Percentiles rank a stretch among this genome's conserved stretches.
Conservation (phyloP, 345 rosid species). For the Linum usitatissimum region DNA sequence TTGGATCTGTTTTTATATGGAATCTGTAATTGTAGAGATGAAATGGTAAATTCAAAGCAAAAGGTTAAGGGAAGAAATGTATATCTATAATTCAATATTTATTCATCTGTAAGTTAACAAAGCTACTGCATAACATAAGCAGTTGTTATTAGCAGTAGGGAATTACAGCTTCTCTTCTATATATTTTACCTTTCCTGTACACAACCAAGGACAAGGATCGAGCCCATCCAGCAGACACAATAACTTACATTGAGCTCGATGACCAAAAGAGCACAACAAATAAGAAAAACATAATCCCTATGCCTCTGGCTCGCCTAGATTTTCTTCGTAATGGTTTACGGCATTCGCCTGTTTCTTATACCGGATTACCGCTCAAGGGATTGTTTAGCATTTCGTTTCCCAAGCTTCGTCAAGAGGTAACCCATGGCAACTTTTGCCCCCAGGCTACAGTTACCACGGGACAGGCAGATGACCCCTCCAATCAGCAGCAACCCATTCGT, state of each 20-base stretch:
- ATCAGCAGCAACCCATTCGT: constrained; percentile 57
- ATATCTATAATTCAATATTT: too few species aligned
- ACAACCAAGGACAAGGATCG: background rate
- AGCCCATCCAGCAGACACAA: background rate
- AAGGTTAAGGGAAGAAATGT: background rate
- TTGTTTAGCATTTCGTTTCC: constrained; percentile 30
- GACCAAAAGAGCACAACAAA: background rate
- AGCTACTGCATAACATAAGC: background rate
- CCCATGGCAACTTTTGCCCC: constrained; percentile 84
- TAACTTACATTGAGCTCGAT: too few species aligned
- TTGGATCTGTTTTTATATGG: too few species aligned
- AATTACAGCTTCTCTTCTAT: background rate
- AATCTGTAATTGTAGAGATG: too few species aligned
- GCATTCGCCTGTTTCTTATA: too few species aligned
- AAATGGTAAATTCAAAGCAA: background rate
- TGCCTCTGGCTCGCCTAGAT: background rate
- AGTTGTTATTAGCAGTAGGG: background rate
- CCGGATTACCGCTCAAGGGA: background rate
- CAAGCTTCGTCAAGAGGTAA: constrained; percentile 61
- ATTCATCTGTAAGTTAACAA: background rate
- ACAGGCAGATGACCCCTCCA: constrained; percentile 66
- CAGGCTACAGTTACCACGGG: constrained; percentile 58
- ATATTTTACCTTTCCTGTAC: background rate
- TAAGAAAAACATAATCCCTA: background rate
- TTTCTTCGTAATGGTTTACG: too few species aligned